These are phyloP conservation scores for Debaryomyces maramus DNA, from an alignment of 805 yeast species.

Conservation along the genomic window DNA sequence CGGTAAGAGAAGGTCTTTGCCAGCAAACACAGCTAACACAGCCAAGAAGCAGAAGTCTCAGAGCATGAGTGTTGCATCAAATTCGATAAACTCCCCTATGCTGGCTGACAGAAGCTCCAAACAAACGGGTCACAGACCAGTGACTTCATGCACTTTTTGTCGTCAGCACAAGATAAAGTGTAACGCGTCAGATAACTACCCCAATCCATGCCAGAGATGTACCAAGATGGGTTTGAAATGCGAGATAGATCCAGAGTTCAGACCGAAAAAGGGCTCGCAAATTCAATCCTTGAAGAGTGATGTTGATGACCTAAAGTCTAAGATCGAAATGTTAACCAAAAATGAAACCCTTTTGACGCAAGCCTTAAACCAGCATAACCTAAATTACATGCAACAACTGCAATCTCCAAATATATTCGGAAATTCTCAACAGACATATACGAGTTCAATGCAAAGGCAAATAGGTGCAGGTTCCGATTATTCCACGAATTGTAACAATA, in stretches of 20 bases:
- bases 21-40: conserved; percentile 8
- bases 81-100: conserved; percentile 7
- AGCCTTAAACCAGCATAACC: conserved; percentile 51
- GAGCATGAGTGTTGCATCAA: neutral
- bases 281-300: conserved; percentile 81
- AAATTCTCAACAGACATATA: conserved; percentile 6
- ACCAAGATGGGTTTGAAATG: conserved; percentile 76
- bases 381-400: conserved; percentile 27
- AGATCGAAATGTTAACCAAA: conserved; percentile 61
- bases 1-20: conserved; percentile 16
- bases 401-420: conserved; percentile 6
- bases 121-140: conserved; percentile 68
- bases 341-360: conserved; percentile 69
- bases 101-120: conserved; percentile 15
- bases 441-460: conserved; percentile 9
- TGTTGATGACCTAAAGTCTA: conserved; percentile 73
- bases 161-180: conserved; percentile 93
- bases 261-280: conserved; percentile 91
- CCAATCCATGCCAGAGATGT: conserved; percentile 81
- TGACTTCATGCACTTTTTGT: conserved; percentile 91
- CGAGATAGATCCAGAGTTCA: conserved; percentile 86
- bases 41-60: conserved; percentile 13
- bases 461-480: conserved; percentile 6
- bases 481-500: conserved; percentile 8
- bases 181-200: conserved; percentile 82